These are phyloP conservation scores for Microbotryum lychnidis-dioicae DNA, from an alignment of 1,284 basidiomycete genomes.

Conservation along the genomic window DNA sequence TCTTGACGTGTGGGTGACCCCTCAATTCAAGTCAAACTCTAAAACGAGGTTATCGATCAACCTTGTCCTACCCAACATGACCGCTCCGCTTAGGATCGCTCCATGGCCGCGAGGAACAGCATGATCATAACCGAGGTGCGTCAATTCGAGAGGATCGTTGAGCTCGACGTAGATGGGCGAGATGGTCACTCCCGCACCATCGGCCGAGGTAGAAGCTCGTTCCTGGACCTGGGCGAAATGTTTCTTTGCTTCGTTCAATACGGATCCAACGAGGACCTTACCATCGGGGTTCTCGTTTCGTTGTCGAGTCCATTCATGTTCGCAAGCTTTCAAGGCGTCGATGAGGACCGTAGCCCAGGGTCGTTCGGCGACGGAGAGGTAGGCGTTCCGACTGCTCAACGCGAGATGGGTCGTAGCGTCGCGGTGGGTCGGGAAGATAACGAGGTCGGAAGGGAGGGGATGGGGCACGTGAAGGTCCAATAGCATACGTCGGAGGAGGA, in stretches of 20 bases:
- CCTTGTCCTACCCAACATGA: constrained; percentile 78
- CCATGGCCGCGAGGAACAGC: constrained; percentile 37
- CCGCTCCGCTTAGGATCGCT: constrained; percentile 76
- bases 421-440: constrained; percentile 69
- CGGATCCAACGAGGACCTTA: constrained; percentile 2
- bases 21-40: constrained; percentile 38
- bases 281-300: neutral
- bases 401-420: constrained; percentile 58
- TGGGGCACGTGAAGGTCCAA: constrained; percentile 71
- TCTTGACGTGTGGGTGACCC: neutral
- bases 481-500: constrained; percentile 75
- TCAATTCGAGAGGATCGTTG: constrained; percentile 60
- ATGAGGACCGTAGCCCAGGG: constrained; percentile 63
- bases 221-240: constrained; percentile 35
- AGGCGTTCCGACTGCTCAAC: constrained; percentile 83
- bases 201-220: constrained; percentile 35
- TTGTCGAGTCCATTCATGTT: no score
- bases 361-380: constrained; percentile 61
- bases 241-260: constrained; percentile 11
- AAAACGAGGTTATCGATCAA: constrained; percentile 88
- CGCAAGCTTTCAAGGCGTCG: constrained; percentile 50
- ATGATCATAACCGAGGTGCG: no score
- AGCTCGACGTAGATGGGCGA: constrained; percentile 78
- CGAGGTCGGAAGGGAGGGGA: constrained; percentile 56
- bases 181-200: constrained; percentile 50